phyloP scores from a whole-genome alignment of 1,284 basidiomycete species.

The Fomitopsis betulina region DNA sequence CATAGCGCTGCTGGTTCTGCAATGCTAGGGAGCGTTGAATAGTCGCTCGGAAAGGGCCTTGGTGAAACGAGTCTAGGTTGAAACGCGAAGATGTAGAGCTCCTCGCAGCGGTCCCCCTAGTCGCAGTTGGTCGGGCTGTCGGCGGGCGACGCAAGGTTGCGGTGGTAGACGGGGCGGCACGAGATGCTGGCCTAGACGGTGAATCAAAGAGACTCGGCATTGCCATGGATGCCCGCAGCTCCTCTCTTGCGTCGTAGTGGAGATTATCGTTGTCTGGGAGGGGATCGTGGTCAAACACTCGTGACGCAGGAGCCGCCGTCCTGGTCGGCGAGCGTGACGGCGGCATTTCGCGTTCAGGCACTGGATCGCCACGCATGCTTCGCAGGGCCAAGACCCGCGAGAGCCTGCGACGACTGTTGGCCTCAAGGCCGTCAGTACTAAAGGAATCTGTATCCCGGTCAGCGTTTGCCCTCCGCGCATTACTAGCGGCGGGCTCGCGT shows the following conservation, averaged over 20 bases:
- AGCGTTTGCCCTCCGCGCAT: no score
- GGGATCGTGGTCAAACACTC: neutral
- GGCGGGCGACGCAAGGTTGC: neutral
- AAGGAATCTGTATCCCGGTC: neutral
- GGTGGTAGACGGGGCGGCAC: neutral
- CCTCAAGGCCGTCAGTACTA: neutral
- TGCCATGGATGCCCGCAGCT: conserved; percentile 5
- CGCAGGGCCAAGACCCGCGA: neutral
- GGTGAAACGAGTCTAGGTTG: conserved; percentile 14
- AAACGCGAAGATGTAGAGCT: conserved; percentile 6
- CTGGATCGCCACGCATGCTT: neutral
- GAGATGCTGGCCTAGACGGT: neutral
- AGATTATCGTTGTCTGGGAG: neutral
- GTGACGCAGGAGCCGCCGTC: neutral
- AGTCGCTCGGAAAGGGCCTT: conserved; percentile 20
- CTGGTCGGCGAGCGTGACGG: neutral
- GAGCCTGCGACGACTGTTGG: neutral
- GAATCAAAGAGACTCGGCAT: neutral
- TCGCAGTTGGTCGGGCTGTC: neutral
- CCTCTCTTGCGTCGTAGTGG: neutral
- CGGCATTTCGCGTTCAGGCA: neutral
- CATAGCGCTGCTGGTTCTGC: neutral
- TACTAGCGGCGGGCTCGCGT: no score
- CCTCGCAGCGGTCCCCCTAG: neutral
- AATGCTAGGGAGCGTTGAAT: conserved; percentile 16